These are phyloP conservation scores for Cordyceps tenuipes DNA, from an alignment of 2,329 filamentous ascomycete species.

Conservation along the genomic window DNA sequence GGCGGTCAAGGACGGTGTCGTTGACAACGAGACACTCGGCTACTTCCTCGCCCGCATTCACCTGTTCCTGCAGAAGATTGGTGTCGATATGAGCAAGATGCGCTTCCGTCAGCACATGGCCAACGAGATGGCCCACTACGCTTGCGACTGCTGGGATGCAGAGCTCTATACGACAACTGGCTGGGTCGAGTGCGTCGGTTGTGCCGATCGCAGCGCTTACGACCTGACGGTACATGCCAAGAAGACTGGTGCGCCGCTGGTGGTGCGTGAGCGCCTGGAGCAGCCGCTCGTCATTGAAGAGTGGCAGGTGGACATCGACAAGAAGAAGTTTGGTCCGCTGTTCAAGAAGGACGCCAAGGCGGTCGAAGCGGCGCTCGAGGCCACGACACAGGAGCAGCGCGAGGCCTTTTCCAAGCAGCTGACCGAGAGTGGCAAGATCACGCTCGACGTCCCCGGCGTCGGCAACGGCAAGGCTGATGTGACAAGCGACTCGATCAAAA, in stretches of 20 bases:
- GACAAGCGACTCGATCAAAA: constrained; percentile 67
- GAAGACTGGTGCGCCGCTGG: constrained; percentile 77
- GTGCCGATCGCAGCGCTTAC: constrained; percentile 90
- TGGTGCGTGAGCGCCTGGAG: constrained; percentile 74
- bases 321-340: constrained; percentile 89
- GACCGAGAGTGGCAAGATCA: constrained; percentile 63
- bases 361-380: constrained; percentile 70
- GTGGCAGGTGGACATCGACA: constrained; percentile 80
- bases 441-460: constrained; percentile 62
- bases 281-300: constrained; percentile 75
- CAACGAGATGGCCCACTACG: constrained; percentile 77
- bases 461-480: constrained; percentile 69
- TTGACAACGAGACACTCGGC: constrained; percentile 95
- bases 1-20: constrained; percentile 71
- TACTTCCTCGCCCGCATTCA: constrained; percentile 96
- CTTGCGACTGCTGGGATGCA: constrained; percentile 95
- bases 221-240: constrained; percentile 88
- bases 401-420: constrained; percentile 72
- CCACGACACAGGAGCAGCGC: constrained; percentile 69
- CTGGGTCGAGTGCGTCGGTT: constrained; percentile 98
- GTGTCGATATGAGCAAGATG: constrained; percentile 78
- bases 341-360: constrained; percentile 93
- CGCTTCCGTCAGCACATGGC: constrained; percentile 96
- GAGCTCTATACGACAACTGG: constrained; percentile 86
- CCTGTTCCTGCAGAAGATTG: constrained; percentile 80